Evolutionary conservation across 192 early-diverging fungal genomes (phyloP).

Genomic region (Chytriomyces hyalinus): DNA sequence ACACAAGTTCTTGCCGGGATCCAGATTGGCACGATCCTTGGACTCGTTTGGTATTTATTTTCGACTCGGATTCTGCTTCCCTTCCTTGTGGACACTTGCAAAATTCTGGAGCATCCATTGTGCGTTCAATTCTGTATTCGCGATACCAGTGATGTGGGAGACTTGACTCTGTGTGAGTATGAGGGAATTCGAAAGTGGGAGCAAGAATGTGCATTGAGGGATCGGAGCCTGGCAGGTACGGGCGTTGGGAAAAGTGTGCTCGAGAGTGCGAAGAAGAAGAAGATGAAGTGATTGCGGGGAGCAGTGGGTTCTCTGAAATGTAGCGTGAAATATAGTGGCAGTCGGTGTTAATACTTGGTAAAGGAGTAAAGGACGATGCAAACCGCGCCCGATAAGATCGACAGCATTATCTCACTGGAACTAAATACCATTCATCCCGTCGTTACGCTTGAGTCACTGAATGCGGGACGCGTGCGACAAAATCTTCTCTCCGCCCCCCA

Average conservation of each 20-base stretch:
- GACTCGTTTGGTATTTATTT: constrained; percentile 57
- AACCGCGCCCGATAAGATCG: no score
- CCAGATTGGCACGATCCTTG: constrained; percentile 61
- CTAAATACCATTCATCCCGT: no score
- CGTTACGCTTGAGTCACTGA: no score
- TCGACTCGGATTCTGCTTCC: constrained; percentile 32
- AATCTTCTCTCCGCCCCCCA: no score
- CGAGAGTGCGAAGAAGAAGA: neutral
- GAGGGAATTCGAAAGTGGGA: constrained; percentile 23
- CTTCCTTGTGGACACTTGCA: constrained; percentile 20
- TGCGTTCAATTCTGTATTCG: constrained; percentile 32
- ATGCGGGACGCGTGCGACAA: no score
- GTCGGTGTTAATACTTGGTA: no score
- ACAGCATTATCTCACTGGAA: no score
- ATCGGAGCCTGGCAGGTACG: constrained; percentile 21
- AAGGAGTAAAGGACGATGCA: no score
- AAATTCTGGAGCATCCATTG: constrained; percentile 30
- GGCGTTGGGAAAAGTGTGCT: constrained; percentile 17
- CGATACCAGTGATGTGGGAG: constrained; percentile 37
- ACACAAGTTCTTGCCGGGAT: constrained; percentile 75
- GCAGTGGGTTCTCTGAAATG: no score
- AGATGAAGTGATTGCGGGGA: neutral
- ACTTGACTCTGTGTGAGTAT: constrained; percentile 25
- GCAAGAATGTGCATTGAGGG: neutral
- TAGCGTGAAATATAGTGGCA: no score